Evolutionary conservation across 2,329 filamentous ascomycete genomes (phyloP).

Genomic region (Ophiocordyceps unilateralis): DNA sequence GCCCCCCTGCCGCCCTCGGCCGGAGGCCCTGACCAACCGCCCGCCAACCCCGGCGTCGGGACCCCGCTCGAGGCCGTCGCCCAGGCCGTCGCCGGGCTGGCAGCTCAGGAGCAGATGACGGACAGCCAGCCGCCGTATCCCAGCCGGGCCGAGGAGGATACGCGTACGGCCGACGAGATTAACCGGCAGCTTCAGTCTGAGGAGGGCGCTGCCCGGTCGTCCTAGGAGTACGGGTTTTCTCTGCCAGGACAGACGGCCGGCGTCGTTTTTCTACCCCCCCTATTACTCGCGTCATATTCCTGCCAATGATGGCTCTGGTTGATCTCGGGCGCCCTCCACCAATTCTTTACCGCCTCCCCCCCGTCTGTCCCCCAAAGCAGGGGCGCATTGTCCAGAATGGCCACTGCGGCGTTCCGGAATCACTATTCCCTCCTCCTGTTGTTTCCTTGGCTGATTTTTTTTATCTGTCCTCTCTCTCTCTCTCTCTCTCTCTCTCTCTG

Average conservation of each 20-base stretch:
- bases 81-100: constrained; percentile 27
- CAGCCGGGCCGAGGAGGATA: constrained; percentile 21
- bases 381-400: not conserved
- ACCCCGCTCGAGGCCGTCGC: constrained; percentile 31
- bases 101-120: constrained; percentile 22
- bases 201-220: constrained; percentile 7
- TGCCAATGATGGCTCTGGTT: no score
- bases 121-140: constrained; percentile 17
- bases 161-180: constrained; percentile 33
- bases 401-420: not conserved
- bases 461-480: not conserved
- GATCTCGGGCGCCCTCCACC: no score
- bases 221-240: constrained; percentile 5
- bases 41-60: constrained; percentile 12
- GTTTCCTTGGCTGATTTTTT: not conserved
- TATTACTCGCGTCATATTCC: not conserved
- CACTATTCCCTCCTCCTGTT: not conserved
- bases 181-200: constrained; percentile 33
- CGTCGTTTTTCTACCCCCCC: not conserved
- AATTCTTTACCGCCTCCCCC: not conserved
- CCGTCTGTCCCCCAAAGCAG: not conserved
- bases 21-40: constrained; percentile 8
- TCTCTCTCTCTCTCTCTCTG: no score
- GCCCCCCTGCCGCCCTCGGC: constrained; percentile 9
- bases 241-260: no score